These are phyloP conservation scores for Ophiostoma triangulosporum DNA, from an alignment of 2,329 filamentous ascomycete genomes.

Conservation along the genomic window DNA sequence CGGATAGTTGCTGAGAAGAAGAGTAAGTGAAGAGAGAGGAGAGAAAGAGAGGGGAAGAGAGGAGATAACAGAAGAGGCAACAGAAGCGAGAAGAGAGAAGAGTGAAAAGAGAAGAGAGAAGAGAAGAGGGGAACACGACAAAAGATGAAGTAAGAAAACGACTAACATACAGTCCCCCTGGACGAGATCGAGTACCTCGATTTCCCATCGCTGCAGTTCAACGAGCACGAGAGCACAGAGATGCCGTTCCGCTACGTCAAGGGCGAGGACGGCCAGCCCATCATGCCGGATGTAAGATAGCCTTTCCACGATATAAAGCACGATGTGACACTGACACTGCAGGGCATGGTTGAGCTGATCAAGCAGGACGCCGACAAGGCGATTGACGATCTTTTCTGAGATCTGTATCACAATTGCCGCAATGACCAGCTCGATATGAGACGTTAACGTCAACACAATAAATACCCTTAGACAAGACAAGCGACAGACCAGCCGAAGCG, in stretches of 20 bases:
- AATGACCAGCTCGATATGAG: too few relatives aligned
- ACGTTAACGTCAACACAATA: too few relatives aligned
- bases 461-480: background rate
- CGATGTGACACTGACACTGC: slow-evolving; percentile 15
- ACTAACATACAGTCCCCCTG: slow-evolving; percentile 46
- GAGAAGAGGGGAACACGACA: background rate
- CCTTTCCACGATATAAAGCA: background rate
- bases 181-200: slow-evolving; percentile 73
- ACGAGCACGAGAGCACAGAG: slow-evolving; percentile 82
- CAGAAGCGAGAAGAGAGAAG: background rate
- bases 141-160: background rate
- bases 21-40: slow-evolving; percentile 36
- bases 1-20: slow-evolving; percentile 76
- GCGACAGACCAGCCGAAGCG: background rate
- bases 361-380: slow-evolving; percentile 87
- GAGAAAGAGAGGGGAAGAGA: background rate
- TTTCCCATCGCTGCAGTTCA: slow-evolving; percentile 78
- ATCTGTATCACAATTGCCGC: too few relatives aligned
- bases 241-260: slow-evolving; percentile 98
- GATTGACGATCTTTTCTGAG: slow-evolving; percentile 67
- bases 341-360: slow-evolving; percentile 94
- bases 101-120: background rate
- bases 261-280: slow-evolving; percentile 57
- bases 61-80: background rate
- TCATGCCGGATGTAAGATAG: slow-evolving; percentile 70